phyloP scores from a whole-genome alignment of 139 green algal species.

The Closterium sp. region DNA sequence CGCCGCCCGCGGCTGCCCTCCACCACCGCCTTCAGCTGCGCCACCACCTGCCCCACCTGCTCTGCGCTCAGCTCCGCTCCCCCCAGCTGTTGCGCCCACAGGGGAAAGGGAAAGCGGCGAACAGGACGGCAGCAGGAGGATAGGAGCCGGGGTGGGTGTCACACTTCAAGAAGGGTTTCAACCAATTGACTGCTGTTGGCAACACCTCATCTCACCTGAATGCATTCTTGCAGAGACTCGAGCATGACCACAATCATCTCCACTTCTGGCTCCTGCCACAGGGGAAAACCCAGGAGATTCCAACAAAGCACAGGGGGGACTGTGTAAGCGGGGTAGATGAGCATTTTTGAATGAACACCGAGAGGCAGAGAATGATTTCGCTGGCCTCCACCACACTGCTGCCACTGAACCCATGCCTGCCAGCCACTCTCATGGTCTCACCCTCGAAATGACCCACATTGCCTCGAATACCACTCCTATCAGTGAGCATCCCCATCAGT shows the following conservation, averaged over 20 bases:
- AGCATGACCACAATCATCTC: constrained; percentile 15
- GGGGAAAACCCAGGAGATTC: no score
- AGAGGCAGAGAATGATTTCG: no score
- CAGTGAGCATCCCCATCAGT: neutral
- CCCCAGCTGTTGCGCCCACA: constrained; percentile 21
- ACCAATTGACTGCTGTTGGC: neutral
- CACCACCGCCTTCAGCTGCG: constrained; percentile 67
- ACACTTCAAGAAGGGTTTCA: no score
- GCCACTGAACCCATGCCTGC: no score
- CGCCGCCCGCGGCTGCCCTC: constrained; percentile 60
- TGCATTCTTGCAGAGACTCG: constrained; percentile 15
- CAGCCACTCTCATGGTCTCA: no score
- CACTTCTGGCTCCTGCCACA: constrained; percentile 9
- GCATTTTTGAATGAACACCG: no score
- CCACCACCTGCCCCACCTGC: constrained; percentile 60
- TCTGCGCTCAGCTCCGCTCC: constrained; percentile 29
- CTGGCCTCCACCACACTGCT: no score
- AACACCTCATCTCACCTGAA: neutral
- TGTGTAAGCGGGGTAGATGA: no score
- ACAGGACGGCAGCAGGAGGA: neutral
- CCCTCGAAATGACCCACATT: no score
- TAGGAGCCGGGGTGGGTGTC: no score
- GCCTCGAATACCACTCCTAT: neutral
- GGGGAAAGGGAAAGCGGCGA: constrained; percentile 9
- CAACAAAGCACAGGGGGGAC: no score